Conservation (phyloP, 2,329 filamentous ascomycete species). For the Clonostachys chloroleuca region DNA sequence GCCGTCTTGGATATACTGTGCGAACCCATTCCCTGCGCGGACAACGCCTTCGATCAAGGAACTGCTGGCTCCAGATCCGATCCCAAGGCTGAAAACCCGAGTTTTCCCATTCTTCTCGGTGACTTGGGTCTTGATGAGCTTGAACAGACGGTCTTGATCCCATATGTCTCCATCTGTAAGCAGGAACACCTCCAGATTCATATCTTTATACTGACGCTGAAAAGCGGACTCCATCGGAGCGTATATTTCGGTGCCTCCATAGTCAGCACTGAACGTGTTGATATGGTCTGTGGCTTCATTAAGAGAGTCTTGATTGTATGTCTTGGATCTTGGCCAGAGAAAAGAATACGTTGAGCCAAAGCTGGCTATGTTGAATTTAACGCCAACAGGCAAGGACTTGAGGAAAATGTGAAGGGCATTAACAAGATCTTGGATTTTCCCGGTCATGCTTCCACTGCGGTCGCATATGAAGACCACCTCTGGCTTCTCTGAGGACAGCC, state of each 20-base stretch:
- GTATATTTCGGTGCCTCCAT: slow-evolving; percentile 51
- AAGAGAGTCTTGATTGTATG: slow-evolving; percentile 38
- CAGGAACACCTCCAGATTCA: slow-evolving; percentile 48
- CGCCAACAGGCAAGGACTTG: slow-evolving; percentile 58
- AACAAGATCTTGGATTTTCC: slow-evolving; percentile 47
- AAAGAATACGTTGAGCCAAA: slow-evolving; percentile 48
- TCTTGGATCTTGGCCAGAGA: slow-evolving; percentile 40
- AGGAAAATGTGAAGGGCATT: slow-evolving; percentile 58
- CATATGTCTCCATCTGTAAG: slow-evolving; percentile 55
- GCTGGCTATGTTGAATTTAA: slow-evolving; percentile 67
- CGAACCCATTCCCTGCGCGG: slow-evolving; percentile 49
- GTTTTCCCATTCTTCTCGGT: slow-evolving; percentile 31
- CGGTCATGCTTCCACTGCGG: slow-evolving; percentile 62
- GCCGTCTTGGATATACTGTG: slow-evolving; percentile 55
- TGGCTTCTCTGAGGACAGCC: slow-evolving; percentile 43
- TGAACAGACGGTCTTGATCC: slow-evolving; percentile 35
- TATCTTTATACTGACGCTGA: slow-evolving; percentile 29
- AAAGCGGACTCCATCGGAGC: slow-evolving; percentile 37
- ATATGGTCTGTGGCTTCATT: slow-evolving; percentile 36
- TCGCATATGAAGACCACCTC: slow-evolving; percentile 76
- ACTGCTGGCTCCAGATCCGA: slow-evolving; percentile 45
- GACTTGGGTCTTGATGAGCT: slow-evolving; percentile 35
- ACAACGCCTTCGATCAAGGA: slow-evolving; percentile 50
- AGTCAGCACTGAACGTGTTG: slow-evolving; percentile 33
- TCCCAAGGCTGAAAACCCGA: slow-evolving; percentile 50